Base-by-base conservation (phyloP, 148 eudicot species). In the Rhododendron molle region DNA sequence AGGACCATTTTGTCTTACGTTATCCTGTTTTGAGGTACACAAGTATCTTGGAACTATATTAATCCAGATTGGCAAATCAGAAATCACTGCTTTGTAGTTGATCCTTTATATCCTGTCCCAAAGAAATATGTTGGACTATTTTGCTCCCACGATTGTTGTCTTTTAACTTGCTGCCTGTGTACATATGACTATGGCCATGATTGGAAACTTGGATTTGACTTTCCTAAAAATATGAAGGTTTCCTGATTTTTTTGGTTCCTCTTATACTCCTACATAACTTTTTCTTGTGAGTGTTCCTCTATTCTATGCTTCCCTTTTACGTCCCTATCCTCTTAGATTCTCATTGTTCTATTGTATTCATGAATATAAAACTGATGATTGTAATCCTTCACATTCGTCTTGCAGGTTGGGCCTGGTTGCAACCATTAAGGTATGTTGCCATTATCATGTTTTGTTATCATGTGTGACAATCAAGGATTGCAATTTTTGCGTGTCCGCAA, bases 351-450 rank as follows among this genome's bases (percentile, higher is more conserved):
- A 50, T 85, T 26, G 10, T 58, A 15, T 38, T 5, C 43, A 18
- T 18, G 40, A 50, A 38, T 30, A 18, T 89, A 32, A 46, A 81
- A 7, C 86, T 67, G 73, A 71, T 71, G 76, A 71, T 71, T 18
- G 38, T 87, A 81, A 88, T 89, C 36, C 40, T 32, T 47, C 56
- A 50, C 76, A 56, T 82, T 82, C 76, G 20, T 83, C 38, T 89
- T 86, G 36, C 96, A 95, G 98, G 95, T 87, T 95, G 96, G 96
- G 96, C 81, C 98, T 95, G 73, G 98, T 94, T 86, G 91, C 97
- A 81, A 92, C 97, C 26, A 94, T 95, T 81, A 94, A 95, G 98
- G 98, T 95, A 93, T 85, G 77, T 56, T 80, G 52, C 14, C 78
- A 26, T 11, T 83, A 78, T 71, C 30, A 15, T 82, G 7, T 52